A percentile compares a stretch with the other conserved stretches of the same genome.
These are phyloP conservation scores for Paramyrothecium roridum DNA, from an alignment of 2,329 filamentous ascomycete species.

Conservation along the genomic window DNA sequence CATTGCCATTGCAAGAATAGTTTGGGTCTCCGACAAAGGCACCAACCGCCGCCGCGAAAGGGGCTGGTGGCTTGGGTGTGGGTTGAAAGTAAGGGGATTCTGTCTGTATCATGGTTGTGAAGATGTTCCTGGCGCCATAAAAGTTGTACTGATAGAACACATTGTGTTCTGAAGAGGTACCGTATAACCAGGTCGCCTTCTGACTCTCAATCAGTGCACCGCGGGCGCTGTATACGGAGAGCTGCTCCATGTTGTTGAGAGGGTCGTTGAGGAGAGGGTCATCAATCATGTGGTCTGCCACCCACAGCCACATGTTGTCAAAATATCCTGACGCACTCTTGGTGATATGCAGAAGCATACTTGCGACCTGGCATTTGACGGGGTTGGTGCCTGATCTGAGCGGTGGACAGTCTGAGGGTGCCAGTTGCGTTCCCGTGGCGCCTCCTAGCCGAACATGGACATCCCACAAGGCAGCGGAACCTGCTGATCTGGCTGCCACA, in stretches of 20 bases:
- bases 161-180: slow-evolving; percentile 47
- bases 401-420: slow-evolving; percentile 55
- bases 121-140: slow-evolving; percentile 41
- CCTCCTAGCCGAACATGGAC: slow-evolving; percentile 50
- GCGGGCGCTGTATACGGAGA: slow-evolving; percentile 29
- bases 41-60: slow-evolving; percentile 8
- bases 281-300: slow-evolving; percentile 57
- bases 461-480: slow-evolving; percentile 44
- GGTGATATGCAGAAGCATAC: slow-evolving; percentile 48
- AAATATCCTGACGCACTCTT: slow-evolving; percentile 43
- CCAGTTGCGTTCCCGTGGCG: slow-evolving; percentile 62
- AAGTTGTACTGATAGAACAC: slow-evolving; percentile 51
- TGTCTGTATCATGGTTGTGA: slow-evolving; percentile 61
- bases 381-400: slow-evolving; percentile 39
- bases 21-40: slow-evolving; percentile 7
- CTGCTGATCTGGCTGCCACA: slow-evolving; percentile 31
- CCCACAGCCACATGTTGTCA: slow-evolving; percentile 63
- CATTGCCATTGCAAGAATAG: slow-evolving; percentile 8
- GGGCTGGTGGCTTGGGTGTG: slow-evolving; percentile 27
- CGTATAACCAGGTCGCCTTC: slow-evolving; percentile 32
- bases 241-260: slow-evolving; percentile 51
- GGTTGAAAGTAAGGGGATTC: slow-evolving; percentile 61
- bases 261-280: slow-evolving; percentile 36
- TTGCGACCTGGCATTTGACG: slow-evolving; percentile 55
- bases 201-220: slow-evolving; percentile 30